phyloP scores from a whole-genome alignment of 495 filamentous ascomycete genomes.

The Astrothelium macrocarpum region DNA sequence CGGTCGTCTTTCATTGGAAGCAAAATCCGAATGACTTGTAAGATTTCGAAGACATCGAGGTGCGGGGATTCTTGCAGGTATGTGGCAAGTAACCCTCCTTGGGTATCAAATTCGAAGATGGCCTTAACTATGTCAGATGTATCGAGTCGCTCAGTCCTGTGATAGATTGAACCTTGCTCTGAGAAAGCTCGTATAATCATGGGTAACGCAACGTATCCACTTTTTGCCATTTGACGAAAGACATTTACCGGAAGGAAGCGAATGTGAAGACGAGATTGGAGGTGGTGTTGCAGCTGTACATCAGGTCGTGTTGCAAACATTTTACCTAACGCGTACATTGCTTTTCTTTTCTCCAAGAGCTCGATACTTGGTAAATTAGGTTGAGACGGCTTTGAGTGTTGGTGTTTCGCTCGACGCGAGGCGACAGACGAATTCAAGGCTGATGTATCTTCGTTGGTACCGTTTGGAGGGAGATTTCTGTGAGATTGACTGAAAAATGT shows the following conservation, averaged over 20 bases:
- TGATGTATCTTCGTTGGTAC: background rate
- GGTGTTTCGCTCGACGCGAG: background rate
- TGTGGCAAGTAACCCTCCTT: constrained; percentile 26
- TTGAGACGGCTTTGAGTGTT: background rate
- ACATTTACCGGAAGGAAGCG: constrained; percentile 30
- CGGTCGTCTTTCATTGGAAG: constrained; percentile 8
- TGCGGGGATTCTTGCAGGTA: constrained; percentile 26
- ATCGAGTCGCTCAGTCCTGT: background rate
- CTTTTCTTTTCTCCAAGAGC: constrained; percentile 33
- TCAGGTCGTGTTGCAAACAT: constrained; percentile 36
- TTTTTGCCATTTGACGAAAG: constrained; percentile 12
- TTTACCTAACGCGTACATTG: constrained; percentile 43
- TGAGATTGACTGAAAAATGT: background rate
- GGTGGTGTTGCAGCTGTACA: background rate
- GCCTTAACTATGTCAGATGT: constrained; percentile 29
- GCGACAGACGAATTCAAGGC: background rate
- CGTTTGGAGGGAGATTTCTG: background rate
- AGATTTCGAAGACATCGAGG: constrained; percentile 39
- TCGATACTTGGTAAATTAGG: background rate
- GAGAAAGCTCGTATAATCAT: constrained; percentile 19
- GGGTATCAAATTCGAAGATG: constrained; percentile 28
- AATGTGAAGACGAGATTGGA: constrained; percentile 15
- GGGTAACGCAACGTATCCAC: constrained; percentile 11
- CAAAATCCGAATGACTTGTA: constrained; percentile 30
- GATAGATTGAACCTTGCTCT: background rate